Evolutionary conservation across 805 yeast genomes (phyloP), one percentile per base, ranked within the genome.

Genomic region (Priceomyces fermenticarens): DNA sequence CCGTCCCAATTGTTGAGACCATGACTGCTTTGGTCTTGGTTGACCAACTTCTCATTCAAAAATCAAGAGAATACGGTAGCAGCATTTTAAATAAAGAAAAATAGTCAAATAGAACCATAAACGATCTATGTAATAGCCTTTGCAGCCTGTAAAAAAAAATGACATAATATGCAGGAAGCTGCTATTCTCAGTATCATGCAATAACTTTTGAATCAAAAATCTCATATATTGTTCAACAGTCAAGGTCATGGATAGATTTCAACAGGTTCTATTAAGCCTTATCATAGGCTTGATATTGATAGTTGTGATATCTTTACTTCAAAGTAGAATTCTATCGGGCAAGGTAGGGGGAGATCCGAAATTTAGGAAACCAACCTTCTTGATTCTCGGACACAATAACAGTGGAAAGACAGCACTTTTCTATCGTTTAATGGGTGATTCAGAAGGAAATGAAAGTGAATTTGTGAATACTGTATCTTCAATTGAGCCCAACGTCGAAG

Each of bases 1-100:
- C 99, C 30, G 88, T 93, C 46, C 98, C 99, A 39, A 93, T 93
- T 57, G 98, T 93, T 25, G 99, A 93, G 72, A 88, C 98, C 31
- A 91, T 93, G 98, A 80, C 98, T 36, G 93, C 97, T n/a, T 73
- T 93, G 50, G 97, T 88, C 2, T 66, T 91, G 48, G 91, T 91
- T 32, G 99, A 93, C 63, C 81, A 87, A 41, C 67, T 85, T 42
- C 67, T 93, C 68, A 76, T 90, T 35, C 99, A 91, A 69, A 84
- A 86, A 63, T 73, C 96, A 26, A 81, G 99, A 65, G 88, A 85
- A 14, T 48, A 53, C 35, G 54, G 52, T 17, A 44, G 48, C 35
- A 42, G 41, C 34, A 37, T 52, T 30, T 47, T 52, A 11, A 33
- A 36, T 38, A 37, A 36, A 26, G 14, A 39, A 10, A 20, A 20